Conservation (phyloP, 306 rosid species). For the Vigna angularis region DNA sequence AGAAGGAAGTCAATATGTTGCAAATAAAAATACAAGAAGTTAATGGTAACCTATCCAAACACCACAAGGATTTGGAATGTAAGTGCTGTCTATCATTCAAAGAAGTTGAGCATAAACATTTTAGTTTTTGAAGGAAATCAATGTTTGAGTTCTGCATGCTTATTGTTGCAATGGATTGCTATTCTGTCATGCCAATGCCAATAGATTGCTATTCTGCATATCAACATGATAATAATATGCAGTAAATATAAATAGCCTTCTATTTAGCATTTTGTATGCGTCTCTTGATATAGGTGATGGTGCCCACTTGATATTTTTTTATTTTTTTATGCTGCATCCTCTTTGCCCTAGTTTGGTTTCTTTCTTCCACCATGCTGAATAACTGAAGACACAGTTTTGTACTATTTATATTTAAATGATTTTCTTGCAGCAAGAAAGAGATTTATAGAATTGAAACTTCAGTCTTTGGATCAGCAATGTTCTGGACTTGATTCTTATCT, state of each 20-base stretch:
- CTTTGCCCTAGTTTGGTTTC: constrained; percentile 18
- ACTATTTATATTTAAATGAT: constrained; percentile 8
- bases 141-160: not conserved
- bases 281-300: constrained; percentile 26
- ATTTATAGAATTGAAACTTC: constrained; percentile 77
- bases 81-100: constrained; percentile 50
- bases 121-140: constrained; percentile 29
- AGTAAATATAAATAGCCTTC: constrained; percentile 29
- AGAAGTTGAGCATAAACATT: constrained; percentile 21
- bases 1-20: constrained; percentile 83
- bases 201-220: not conserved
- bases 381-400: constrained; percentile 16
- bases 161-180: not conserved
- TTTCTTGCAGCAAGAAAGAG: constrained; percentile 82
- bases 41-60: constrained; percentile 65
- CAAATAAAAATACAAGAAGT: constrained; percentile 80
- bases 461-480: constrained; percentile 71
- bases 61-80: constrained; percentile 85
- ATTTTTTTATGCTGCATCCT: constrained; percentile 34
- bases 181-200: not conserved
- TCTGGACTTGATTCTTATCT: constrained; percentile 70
- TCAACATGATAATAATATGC: constrained; percentile 23
- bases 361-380: constrained; percentile 34
- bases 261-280: constrained; percentile 16
- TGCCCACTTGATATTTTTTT: constrained; percentile 12